phyloP scores from a whole-genome alignment of 2,329 filamentous ascomycete genomes.

The Endocalyx cinctus region DNA sequence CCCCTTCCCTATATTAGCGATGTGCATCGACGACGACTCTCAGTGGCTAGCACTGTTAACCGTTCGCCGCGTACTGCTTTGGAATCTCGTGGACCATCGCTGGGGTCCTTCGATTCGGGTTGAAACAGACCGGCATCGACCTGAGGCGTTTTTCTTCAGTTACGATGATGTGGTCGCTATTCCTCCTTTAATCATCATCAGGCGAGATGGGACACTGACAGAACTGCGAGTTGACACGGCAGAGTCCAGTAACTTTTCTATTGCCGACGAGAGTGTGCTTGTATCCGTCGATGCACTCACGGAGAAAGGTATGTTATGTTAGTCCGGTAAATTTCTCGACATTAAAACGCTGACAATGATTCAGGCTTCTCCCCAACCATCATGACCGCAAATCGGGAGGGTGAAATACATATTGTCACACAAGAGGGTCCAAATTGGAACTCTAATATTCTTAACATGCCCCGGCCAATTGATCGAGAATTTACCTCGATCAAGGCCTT shows the following conservation, averaged over 20 bases:
- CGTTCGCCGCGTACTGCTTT: constrained; percentile 54
- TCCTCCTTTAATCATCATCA: constrained; percentile 55
- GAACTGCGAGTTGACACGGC: constrained; percentile 49
- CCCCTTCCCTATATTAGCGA: constrained; percentile 57
- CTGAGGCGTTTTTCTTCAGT: constrained; percentile 61
- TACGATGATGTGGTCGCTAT: constrained; percentile 30
- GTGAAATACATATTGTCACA: constrained; percentile 23
- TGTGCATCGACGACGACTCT: constrained; percentile 61
- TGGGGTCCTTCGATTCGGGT: constrained; percentile 54
- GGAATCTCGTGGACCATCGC: constrained; percentile 53
- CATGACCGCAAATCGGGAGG: constrained; percentile 28
- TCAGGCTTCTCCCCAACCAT: constrained; percentile 23
- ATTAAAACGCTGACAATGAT: neutral
- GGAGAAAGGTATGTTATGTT: constrained; percentile 39
- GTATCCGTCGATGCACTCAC: constrained; percentile 43
- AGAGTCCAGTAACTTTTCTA: constrained; percentile 36
- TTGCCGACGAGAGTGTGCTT: constrained; percentile 48
- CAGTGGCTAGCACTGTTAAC: constrained; percentile 65
- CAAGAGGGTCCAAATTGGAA: constrained; percentile 42
- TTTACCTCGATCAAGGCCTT: constrained; percentile 56
- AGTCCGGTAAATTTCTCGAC: neutral
- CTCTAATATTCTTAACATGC: constrained; percentile 40
- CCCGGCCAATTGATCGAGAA: constrained; percentile 35
- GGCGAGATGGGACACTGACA: constrained; percentile 58
- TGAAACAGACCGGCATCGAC: constrained; percentile 53